Base-by-base conservation (phyloP, 768 basidiomycete genomes). In the Nevesoporus exiguus region DNA sequence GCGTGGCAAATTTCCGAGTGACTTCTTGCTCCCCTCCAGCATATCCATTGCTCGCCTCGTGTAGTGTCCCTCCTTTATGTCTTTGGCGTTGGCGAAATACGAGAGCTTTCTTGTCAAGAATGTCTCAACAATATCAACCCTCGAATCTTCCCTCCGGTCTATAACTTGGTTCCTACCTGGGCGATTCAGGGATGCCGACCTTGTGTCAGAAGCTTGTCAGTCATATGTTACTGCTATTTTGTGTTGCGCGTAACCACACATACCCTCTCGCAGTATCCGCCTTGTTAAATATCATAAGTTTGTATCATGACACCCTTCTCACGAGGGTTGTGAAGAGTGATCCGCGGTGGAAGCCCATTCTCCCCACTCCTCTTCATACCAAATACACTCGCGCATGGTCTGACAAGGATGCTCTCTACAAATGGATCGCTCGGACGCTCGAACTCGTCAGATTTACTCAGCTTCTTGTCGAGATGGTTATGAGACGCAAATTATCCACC, bases 161-260 rank as follows among this genome's bases (percentile, higher is more conserved):
- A 73, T 98, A 54, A 94, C 93, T 43, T 98, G 95, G 94, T 85
- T 98, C 63, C 75, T 98, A 41, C 96, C 96, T 41, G 95, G 95
- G 56, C 82, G 94, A 59, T 98, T 98, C 81, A 93, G 93, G 73
- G 95, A 98, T 79, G 93, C 94, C 43, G 95, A 98, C 70, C 76
- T 98, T 47, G 94, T 91, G 55, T 93, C 93, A 13, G 96, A 98
- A 81, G 84, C 88, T 65, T 77, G 95, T 96, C 61, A 80, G 93
- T 90, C 57, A 51, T 51, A 47, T 56, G 56, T 53, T 27, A 48
- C 42, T 54, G 41, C 29, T 55, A 33, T 27, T 54, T 40, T 48
- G 40, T 57, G 42, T 57, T 46, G 55, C 51, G 53, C 58, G 53
- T 59, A 60, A 66, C 50, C 51, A 51, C 30, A 37, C 21, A 36